These are phyloP conservation scores for Neckera pumila DNA, from an alignment of 225 moss, liverwort and hornwort genomes.

Conservation along the genomic window DNA sequence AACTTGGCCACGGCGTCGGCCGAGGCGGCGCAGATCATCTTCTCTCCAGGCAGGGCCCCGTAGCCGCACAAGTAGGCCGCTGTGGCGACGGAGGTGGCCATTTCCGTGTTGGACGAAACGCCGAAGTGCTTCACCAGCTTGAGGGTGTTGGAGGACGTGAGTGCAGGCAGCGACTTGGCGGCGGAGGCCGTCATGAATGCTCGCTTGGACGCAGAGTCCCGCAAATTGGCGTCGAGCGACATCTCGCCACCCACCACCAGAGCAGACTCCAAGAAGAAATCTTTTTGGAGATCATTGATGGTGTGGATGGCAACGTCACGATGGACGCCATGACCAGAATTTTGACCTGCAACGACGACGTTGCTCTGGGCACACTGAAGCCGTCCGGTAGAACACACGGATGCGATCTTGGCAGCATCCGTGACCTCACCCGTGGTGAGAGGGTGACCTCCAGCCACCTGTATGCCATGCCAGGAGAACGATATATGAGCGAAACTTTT, in stretches of 20 bases:
- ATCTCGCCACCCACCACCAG: neutral
- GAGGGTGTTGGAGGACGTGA: neutral
- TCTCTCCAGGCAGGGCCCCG: neutral
- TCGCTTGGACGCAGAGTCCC: neutral
- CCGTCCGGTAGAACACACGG: neutral
- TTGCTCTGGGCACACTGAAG: neutral
- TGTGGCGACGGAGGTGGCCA: neutral
- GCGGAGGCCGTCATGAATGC: neutral
- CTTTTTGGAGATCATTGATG: neutral
- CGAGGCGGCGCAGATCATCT: neutral
- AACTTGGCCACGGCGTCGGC: neutral
- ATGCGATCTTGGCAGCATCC: neutral
- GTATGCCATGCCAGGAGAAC: neutral
- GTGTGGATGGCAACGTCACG: neutral
- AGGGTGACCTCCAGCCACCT: neutral
- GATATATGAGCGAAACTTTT: neutral
- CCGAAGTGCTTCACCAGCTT: neutral
- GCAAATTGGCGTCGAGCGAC: neutral
- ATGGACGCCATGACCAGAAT: neutral
- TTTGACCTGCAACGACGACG: neutral
- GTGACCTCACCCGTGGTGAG: neutral
- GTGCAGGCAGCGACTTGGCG: neutral
- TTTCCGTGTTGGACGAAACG: neutral
- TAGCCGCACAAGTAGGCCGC: neutral
- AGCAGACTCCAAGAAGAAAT: neutral